Base-by-base conservation (phyloP, 2,329 filamentous ascomycete species). In the Coniochaeta sp. region DNA sequence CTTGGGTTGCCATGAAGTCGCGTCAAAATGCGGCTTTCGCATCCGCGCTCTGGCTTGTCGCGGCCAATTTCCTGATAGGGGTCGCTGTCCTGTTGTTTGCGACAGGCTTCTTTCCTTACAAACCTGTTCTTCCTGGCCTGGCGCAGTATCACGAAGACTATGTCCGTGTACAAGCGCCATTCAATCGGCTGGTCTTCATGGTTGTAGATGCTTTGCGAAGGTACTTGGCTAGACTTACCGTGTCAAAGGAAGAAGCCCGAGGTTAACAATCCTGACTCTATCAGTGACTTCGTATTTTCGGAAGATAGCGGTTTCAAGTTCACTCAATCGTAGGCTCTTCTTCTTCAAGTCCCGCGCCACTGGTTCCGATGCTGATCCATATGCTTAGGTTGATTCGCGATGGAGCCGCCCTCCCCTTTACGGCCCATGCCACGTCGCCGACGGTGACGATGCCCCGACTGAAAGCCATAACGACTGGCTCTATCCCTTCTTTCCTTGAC, bases 391-490 rank as follows among this genome's bases (percentile, higher is more conserved):
- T 98, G 65, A 96, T 98, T 70, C 85, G 88, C 69, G 81, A 87
- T 73, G 93, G 93, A 61, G 82, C 83, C 61, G 96, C 95, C 7
- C 80, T 98, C 40, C 95, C 95, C 3, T 99, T 96, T 72, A 99
- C 95, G 34, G 93, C 93, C 36, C 89, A 96, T 81, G 95, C 95
- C 19, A 89, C 91, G n/a, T 92, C 96, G 58, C 95, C 95, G 1
- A 99, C 95, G 8, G 93, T 99, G 63, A 99, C 95, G 19, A 98
- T 99, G 95, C 95, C 95, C 47, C 88, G 93, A 63, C 87, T 99
- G 68, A 99, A 99, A 77, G 92, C 95, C 56, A 92, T 99, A 64
- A 99, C 95, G 0, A 98, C 95, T 1, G 95, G 95, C 62, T 97
- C 93, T 1, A 95, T 96, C n/a, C 95, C 95, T 3, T 98, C 93